These are phyloP conservation scores for Gonapodya prolifera DNA, from an alignment of 192 early-diverging fungal species.

Conservation along the genomic window DNA sequence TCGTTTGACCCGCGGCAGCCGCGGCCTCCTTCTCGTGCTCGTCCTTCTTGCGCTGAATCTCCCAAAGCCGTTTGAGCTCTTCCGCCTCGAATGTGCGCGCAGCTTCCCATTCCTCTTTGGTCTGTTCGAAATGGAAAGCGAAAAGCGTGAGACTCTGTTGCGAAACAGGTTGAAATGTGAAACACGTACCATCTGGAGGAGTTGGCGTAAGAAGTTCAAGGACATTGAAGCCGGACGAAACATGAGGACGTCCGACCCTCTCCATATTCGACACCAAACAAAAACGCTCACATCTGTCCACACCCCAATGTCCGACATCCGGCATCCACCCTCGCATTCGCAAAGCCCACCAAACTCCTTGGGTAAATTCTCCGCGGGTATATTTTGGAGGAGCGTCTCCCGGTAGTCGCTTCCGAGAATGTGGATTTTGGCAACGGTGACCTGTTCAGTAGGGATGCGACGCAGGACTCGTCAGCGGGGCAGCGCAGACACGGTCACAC, in stretches of 20 bases:
- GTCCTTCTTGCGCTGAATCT: background rate
- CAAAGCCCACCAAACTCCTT: constrained; percentile 57
- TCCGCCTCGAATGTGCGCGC: background rate
- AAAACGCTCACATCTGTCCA: constrained; percentile 21
- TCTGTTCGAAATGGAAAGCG: background rate
- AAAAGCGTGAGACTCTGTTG: too few relatives aligned
- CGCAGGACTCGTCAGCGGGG: background rate
- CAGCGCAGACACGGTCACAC: background rate
- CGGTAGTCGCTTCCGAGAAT: constrained; percentile 54
- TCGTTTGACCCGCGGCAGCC: too few relatives aligned
- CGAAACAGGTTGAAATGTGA: too few relatives aligned
- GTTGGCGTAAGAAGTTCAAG: too few relatives aligned
- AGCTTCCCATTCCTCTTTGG: background rate
- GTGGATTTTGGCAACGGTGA: constrained; percentile 45
- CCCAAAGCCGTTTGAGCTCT: background rate
- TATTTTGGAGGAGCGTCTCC: constrained; percentile 41
- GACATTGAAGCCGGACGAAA: too few relatives aligned
- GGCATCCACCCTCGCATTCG: constrained; percentile 55
- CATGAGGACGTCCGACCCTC: too few relatives aligned
- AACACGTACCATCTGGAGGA: background rate
- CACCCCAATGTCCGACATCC: constrained; percentile 29
- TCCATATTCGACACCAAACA: too few relatives aligned
- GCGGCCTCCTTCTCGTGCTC: too few relatives aligned
- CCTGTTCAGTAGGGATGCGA: background rate
- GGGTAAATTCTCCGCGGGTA: constrained; percentile 56